phyloP scores from a whole-genome alignment of 2,329 filamentous ascomycete species.

The Diaporthe sp. region DNA sequence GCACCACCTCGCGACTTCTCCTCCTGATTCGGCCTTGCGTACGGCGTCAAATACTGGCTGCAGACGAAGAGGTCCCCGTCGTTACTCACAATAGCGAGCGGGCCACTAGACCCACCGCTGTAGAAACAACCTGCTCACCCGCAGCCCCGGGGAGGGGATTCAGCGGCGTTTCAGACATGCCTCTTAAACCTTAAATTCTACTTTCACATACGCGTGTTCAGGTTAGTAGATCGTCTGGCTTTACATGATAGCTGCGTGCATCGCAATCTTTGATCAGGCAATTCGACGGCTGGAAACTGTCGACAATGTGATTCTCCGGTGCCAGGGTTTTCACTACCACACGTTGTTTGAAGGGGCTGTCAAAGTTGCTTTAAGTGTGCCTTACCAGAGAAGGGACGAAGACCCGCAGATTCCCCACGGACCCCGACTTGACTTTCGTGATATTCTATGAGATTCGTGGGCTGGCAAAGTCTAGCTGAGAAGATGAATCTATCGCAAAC shows the following conservation, averaged over 20 bases:
- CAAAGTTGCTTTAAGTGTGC: not conserved
- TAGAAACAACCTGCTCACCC: not conserved
- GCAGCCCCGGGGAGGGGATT: not conserved
- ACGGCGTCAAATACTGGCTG: not conserved
- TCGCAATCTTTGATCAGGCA: not conserved
- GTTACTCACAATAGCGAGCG: not conserved
- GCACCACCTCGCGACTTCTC: not conserved
- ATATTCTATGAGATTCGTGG: not conserved
- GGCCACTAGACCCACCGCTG: not conserved
- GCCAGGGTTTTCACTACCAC: not conserved
- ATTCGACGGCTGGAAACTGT: not conserved
- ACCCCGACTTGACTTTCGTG: not conserved
- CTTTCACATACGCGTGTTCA: not conserved
- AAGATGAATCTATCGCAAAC: not conserved
- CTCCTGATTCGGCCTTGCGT: not conserved
- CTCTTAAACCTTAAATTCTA: not conserved
- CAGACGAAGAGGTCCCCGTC: not conserved
- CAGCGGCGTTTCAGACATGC: not conserved
- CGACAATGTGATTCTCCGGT: not conserved
- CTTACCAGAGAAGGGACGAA: constrained; percentile 11
- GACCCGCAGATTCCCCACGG: constrained; percentile 9
- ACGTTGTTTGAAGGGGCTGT: constrained; percentile 15
- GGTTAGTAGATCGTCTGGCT: not conserved
- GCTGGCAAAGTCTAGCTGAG: not conserved
- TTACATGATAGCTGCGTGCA: not conserved